A percentile compares a stretch with the other conserved stretches of the same genome.
Evolutionary conservation across 1,284 basidiomycete species (phyloP).

Genomic region (Rhodotorula sp.): DNA sequence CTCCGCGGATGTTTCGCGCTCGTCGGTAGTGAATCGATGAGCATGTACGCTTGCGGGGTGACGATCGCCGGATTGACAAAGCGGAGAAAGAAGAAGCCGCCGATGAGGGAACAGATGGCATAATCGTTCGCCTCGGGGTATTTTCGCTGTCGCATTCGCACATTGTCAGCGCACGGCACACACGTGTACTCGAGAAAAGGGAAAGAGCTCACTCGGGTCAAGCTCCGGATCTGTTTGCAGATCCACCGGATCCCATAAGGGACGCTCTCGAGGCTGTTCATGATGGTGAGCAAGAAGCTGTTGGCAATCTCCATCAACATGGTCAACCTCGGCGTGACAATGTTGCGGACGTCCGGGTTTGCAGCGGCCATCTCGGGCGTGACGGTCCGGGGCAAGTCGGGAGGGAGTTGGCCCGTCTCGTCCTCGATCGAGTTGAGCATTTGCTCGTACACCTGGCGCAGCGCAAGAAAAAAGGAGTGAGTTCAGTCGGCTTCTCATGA

Average conservation of each 20-base stretch:
- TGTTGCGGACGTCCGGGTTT: slow-evolving; percentile 91
- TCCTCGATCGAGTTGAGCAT: slow-evolving; percentile 98
- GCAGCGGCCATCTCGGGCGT: slow-evolving; percentile 88
- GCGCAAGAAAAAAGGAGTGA: neutral
- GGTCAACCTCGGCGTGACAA: slow-evolving; percentile 90
- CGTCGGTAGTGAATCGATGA: slow-evolving; percentile 86
- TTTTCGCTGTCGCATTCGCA: slow-evolving; percentile 66
- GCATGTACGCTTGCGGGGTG: slow-evolving; percentile 98
- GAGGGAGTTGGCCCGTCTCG: slow-evolving; percentile 84
- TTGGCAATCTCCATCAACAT: slow-evolving; percentile 99
- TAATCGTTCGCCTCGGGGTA: slow-evolving; percentile 97
- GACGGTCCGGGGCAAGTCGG: slow-evolving; percentile 85
- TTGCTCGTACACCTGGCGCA: slow-evolving; percentile 82
- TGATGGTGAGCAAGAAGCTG: slow-evolving; percentile 94
- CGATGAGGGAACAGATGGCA: slow-evolving; percentile 96
- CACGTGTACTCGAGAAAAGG: neutral
- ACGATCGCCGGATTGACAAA: slow-evolving; percentile 99
- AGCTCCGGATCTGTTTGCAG: slow-evolving; percentile 95
- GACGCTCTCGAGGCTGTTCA: slow-evolving; percentile 94
- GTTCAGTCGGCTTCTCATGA: neutral
- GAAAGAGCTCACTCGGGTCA: slow-evolving; percentile 70
- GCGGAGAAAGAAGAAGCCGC: slow-evolving; percentile 98
- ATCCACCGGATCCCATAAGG: slow-evolving; percentile 99
- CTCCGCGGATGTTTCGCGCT: slow-evolving; percentile 88
- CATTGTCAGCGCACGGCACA: too few relatives aligned